Evolutionary conservation across 2,329 filamentous ascomycete genomes (phyloP).

Genomic region (Helminthosporium solani): DNA sequence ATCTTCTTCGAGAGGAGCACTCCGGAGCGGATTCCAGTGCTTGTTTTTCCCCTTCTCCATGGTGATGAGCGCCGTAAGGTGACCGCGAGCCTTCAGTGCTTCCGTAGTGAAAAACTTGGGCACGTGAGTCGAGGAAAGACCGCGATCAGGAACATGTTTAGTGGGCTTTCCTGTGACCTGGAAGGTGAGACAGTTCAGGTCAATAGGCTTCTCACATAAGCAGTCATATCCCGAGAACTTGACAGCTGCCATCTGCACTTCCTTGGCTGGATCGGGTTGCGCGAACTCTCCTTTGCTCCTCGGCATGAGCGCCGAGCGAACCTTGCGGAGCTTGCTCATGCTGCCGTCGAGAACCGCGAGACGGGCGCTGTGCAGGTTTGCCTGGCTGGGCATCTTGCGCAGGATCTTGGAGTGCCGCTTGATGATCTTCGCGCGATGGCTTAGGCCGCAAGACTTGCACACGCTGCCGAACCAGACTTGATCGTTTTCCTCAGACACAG

Average conservation of each 20-base stretch:
- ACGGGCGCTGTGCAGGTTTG: slow-evolving; percentile 6
- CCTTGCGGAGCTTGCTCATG: slow-evolving; percentile 9
- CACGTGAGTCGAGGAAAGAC: background rate
- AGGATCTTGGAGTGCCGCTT: slow-evolving; percentile 11
- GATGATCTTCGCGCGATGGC: slow-evolving; percentile 20
- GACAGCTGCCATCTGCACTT: slow-evolving; percentile 20
- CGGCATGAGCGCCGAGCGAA: slow-evolving; percentile 12
- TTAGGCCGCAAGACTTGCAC: slow-evolving; percentile 25
- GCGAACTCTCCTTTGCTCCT: slow-evolving; percentile 3
- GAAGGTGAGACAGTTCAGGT: slow-evolving; percentile 21
- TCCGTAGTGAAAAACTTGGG: slow-evolving; percentile 7
- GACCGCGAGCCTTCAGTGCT: slow-evolving; percentile 19
- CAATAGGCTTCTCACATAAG: slow-evolving; percentile 18
- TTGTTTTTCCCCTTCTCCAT: slow-evolving; percentile 6
- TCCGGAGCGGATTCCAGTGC: slow-evolving; percentile 22
- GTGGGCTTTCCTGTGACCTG: slow-evolving; percentile 17
- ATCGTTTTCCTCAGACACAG: slow-evolving; percentile 9
- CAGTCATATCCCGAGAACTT: slow-evolving; percentile 23
- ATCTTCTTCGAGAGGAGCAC: slow-evolving; percentile 16
- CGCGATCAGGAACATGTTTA: slow-evolving; percentile 2
- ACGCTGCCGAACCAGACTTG: slow-evolving; percentile 25
- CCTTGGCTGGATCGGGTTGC: slow-evolving; percentile 6
- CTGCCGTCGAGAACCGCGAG: background rate
- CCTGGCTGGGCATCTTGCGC: slow-evolving; percentile 14
- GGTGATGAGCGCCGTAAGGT: slow-evolving; percentile 16